Evolutionary conservation across 139 green algal genomes (phyloP).

Genomic region (Deuterostichococcus epilithicus): DNA sequence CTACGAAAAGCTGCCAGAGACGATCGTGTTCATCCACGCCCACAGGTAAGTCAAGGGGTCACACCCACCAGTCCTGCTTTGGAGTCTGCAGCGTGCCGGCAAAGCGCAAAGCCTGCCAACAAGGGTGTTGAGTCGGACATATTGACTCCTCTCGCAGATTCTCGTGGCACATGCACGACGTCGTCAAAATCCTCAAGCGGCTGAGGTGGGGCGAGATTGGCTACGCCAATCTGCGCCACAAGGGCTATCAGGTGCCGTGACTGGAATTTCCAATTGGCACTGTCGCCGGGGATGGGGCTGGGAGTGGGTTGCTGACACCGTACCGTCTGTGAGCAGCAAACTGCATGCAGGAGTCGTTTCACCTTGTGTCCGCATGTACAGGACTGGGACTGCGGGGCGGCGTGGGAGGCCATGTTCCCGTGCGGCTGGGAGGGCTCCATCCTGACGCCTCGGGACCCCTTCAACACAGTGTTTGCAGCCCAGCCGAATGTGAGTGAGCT

Average conservation of each 20-base stretch:
- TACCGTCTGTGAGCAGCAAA: no score
- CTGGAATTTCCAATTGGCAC: no score
- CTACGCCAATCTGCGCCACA: conserved; percentile 12
- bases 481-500: no score
- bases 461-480: background rate
- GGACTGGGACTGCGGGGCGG: background rate
- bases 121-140: no score
- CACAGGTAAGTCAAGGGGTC: conserved; percentile 12
- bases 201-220: conserved; percentile 6
- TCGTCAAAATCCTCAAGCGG: conserved; percentile 3
- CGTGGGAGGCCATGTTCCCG: background rate
- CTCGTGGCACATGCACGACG: conserved; percentile 9
- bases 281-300: no score
- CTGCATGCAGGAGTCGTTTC: no score
- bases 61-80: no score
- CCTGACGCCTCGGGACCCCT: background rate
- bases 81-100: no score
- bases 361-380: no score
- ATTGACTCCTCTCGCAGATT: background rate
- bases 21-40: conserved; percentile 24
- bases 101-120: no score
- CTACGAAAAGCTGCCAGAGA: conserved; percentile 18
- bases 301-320: no score
- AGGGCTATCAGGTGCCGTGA: background rate
- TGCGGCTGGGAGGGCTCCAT: conserved; percentile 1